phyloP scores from a whole-genome alignment of 768 basidiomycete species.

The Dioszegia hungarica region DNA sequence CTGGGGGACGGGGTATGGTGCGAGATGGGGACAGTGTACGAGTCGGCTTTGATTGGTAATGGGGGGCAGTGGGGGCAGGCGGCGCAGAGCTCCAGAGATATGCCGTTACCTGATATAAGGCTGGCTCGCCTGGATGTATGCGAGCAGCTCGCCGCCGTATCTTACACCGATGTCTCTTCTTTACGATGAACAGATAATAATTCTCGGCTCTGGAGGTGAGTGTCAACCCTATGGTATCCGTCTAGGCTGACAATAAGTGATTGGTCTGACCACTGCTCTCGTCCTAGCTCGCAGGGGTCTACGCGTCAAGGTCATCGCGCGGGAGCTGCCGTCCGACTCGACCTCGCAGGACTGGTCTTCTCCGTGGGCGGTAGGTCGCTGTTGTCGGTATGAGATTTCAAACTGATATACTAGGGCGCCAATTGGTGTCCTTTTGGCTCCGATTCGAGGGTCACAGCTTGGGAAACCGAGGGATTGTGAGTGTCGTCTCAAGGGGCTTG shows the following conservation, averaged over 20 bases:
- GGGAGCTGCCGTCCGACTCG: constrained; percentile 47
- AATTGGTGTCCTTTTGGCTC: constrained; percentile 42
- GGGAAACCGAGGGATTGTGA: constrained; percentile 9
- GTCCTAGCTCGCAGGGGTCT: constrained; percentile 34
- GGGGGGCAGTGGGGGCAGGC: too few relatives aligned
- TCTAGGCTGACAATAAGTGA: constrained; percentile 25
- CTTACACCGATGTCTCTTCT: too few relatives aligned
- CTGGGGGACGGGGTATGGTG: too few relatives aligned
- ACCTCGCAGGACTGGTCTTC: constrained; percentile 39
- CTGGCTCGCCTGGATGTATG: too few relatives aligned
- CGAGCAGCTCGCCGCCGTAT: too few relatives aligned
- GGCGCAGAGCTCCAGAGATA: too few relatives aligned
- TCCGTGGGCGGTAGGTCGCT: constrained; percentile 48
- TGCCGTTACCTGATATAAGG: too few relatives aligned
- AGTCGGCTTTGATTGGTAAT: too few relatives aligned
- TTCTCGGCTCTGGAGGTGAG: constrained; percentile 46
- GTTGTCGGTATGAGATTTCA: too few relatives aligned
- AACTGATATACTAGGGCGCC: constrained; percentile 30
- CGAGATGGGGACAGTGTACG: too few relatives aligned
- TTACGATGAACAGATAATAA: too few relatives aligned
- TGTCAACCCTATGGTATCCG: not conserved
- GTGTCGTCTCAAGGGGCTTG: not conserved
- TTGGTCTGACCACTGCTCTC: constrained; percentile 47
- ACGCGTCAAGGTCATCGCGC: constrained; percentile 38
- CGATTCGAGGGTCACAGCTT: not conserved